Conservation (phyloP, 345 rosid species). For the Populus tremula region DNA sequence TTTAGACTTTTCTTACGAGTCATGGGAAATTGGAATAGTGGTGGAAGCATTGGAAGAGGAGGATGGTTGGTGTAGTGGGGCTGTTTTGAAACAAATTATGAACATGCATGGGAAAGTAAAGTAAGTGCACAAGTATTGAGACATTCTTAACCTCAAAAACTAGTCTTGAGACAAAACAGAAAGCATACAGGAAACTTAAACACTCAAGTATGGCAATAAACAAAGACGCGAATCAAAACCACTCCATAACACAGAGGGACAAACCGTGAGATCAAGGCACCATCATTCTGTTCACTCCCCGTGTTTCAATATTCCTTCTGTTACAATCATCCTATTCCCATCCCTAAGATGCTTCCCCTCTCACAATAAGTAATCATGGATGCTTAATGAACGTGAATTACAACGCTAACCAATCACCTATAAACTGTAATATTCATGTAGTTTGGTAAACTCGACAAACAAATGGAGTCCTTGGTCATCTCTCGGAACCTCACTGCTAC, state of each 20-base stretch:
- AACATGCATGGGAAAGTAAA: conserved; percentile 31
- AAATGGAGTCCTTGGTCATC: not conserved
- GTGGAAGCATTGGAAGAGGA: conserved; percentile 12
- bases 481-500: not conserved
- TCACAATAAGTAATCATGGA: not conserved
- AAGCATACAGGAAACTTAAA: not conserved
- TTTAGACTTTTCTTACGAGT: not conserved
- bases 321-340: not conserved
- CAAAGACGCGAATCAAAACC: too few relatives aligned
- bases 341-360: not conserved
- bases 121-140: conserved; percentile 27
- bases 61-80: conserved; percentile 31
- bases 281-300: not conserved
- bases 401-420: not conserved
- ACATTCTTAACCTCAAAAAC: not conserved
- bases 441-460: not conserved
- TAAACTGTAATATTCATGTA: too few relatives aligned
- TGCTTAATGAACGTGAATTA: not conserved
- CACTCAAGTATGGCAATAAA: not conserved
- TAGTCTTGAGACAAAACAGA: not conserved
- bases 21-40: conserved; percentile 3
- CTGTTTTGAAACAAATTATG: conserved; percentile 15
- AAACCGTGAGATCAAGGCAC: not conserved
- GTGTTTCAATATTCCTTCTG: not conserved
- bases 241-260: not conserved